Evolutionary conservation across 768 basidiomycete species (phyloP).

Genomic region (Nidula microcarpa): DNA sequence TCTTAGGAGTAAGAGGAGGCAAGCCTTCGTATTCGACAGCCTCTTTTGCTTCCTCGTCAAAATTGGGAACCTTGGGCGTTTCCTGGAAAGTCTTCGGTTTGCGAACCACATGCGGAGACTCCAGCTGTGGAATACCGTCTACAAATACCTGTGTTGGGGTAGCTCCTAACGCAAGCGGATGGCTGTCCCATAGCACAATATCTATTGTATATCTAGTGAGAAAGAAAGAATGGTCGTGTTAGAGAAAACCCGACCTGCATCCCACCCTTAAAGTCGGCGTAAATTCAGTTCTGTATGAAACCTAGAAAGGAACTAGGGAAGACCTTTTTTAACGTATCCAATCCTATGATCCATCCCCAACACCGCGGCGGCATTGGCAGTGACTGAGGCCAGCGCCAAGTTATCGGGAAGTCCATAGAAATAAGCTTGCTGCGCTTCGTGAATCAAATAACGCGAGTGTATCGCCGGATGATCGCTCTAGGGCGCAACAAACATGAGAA

Average conservation of each 20-base stretch:
- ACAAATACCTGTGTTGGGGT: slow-evolving; percentile 87
- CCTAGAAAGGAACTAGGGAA: no score
- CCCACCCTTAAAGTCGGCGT: slow-evolving; percentile 47
- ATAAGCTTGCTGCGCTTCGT: slow-evolving; percentile 83
- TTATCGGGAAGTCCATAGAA: slow-evolving; percentile 74
- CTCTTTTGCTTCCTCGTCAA: slow-evolving; percentile 61
- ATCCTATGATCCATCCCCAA: slow-evolving; percentile 81
- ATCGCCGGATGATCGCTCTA: slow-evolving; percentile 67
- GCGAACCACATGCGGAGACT: slow-evolving; percentile 35
- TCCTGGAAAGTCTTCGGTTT: slow-evolving; percentile 50
- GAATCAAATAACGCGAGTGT: slow-evolving; percentile 73
- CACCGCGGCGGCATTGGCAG: slow-evolving; percentile 63
- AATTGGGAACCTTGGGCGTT: slow-evolving; percentile 62
- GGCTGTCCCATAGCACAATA: slow-evolving; percentile 79
- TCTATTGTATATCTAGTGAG: slow-evolving; percentile 33
- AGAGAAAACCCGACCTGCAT: slow-evolving; percentile 52
- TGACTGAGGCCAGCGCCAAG: slow-evolving; percentile 72
- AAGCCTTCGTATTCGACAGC: slow-evolving; percentile 69
- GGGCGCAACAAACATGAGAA: neutral
- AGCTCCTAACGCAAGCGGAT: slow-evolving; percentile 83
- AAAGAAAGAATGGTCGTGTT: no score
- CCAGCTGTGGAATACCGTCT: slow-evolving; percentile 80
- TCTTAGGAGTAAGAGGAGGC: slow-evolving; percentile 57
- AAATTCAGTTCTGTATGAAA: no score
- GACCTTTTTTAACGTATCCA: slow-evolving; percentile 70